Evolutionary conservation across 2,329 filamentous ascomycete species (phyloP).

Genomic region (Nigrospora osmanthi): DNA sequence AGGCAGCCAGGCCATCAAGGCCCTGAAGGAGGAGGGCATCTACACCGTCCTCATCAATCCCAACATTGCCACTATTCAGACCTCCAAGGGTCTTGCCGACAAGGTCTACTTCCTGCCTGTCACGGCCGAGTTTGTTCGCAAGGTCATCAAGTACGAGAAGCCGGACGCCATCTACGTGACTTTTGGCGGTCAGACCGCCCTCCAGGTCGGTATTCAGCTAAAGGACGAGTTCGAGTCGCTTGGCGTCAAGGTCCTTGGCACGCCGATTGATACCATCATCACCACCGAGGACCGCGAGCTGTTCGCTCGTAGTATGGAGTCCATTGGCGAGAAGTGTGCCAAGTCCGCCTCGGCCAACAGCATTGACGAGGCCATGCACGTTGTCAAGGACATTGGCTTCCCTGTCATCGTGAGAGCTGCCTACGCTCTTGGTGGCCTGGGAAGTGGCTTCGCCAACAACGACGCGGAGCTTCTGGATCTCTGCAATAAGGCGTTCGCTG

Average conservation of each 20-base stretch:
- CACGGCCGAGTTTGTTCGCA: constrained; percentile 93
- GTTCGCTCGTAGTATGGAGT: constrained; percentile 97
- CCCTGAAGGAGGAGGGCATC: constrained; percentile 93
- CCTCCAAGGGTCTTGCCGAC: constrained; percentile 92
- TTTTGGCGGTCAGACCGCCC: constrained; percentile 93
- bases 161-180: constrained; percentile 97
- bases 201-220: constrained; percentile 94
- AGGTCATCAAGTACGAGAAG: constrained; percentile 90
- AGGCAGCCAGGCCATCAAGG: constrained; percentile 96
- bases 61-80: constrained; percentile 98
- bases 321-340: constrained; percentile 94
- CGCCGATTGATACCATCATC: constrained; percentile 95
- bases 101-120: constrained; percentile 99
- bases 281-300: constrained; percentile 97
- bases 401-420: constrained; percentile 96
- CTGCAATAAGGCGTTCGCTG: constrained; percentile 91
- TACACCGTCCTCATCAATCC: constrained; percentile 98
- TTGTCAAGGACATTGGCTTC: constrained; percentile 86
- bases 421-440: constrained; percentile 89
- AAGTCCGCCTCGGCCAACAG: constrained; percentile 91
- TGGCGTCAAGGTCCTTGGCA: constrained; percentile 90
- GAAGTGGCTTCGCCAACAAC: constrained; percentile 91
- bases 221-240: constrained; percentile 94
- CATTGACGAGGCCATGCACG: constrained; percentile 80
- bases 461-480: constrained; percentile 75